phyloP scores from a whole-genome alignment of 495 filamentous ascomycete genomes.

The Podospora fimiseda region DNA sequence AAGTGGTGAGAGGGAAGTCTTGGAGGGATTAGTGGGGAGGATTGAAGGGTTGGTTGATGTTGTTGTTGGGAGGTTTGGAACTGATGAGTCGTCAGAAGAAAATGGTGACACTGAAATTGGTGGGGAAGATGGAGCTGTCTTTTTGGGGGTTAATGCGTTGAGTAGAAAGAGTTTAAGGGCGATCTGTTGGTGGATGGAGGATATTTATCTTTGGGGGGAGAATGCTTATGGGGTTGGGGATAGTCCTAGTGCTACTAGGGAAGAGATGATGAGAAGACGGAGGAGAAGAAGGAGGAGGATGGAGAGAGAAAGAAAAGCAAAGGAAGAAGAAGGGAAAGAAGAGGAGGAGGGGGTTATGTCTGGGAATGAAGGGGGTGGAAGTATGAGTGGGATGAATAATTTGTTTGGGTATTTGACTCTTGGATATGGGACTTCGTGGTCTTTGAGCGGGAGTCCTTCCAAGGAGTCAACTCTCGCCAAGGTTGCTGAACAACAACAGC shows the following conservation, averaged over 20 bases:
- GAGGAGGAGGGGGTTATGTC: not conserved
- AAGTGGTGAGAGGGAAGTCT: slow-evolving; percentile 81
- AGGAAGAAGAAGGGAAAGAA: not conserved
- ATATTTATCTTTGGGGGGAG: slow-evolving; percentile 69
- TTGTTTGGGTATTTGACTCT: slow-evolving; percentile 48
- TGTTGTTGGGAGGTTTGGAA: slow-evolving; percentile 78
- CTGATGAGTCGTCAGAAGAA: slow-evolving; percentile 25
- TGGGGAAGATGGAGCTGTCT: slow-evolving; percentile 73
- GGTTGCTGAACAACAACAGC: slow-evolving; percentile 5
- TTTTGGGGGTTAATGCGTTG: slow-evolving; percentile 67
- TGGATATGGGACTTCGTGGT: slow-evolving; percentile 53
- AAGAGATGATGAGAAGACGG: slow-evolving; percentile 1
- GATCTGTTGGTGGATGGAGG: slow-evolving; percentile 76
- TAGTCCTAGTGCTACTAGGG: slow-evolving; percentile 44
- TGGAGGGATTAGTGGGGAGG: slow-evolving; percentile 74
- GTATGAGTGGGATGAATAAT: slow-evolving; percentile 30
- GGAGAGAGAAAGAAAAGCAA: not conserved
- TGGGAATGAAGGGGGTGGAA: not conserved
- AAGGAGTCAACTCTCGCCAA: not conserved
- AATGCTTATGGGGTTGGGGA: slow-evolving; percentile 75
- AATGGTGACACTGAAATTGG: not conserved
- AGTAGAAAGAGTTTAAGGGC: slow-evolving; percentile 57
- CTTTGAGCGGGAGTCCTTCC: slow-evolving; percentile 26
- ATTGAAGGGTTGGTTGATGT: slow-evolving; percentile 70
- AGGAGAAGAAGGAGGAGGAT: not conserved